These are phyloP conservation scores for Hansenula sp. DNA, from an alignment of 1,139 yeast genomes.

Conservation along the genomic window DNA sequence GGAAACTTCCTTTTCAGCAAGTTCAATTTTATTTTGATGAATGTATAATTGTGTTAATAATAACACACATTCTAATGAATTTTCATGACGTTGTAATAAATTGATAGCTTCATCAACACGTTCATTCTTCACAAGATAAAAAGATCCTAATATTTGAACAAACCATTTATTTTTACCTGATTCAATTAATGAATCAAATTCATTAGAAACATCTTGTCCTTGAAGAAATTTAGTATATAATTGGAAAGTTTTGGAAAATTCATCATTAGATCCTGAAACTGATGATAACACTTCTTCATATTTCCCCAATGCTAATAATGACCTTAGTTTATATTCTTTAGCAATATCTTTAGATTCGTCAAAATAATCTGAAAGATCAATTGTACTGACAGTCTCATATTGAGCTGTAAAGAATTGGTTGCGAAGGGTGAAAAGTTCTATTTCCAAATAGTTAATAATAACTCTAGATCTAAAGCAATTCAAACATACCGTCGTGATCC, in stretches of 20 bases:
- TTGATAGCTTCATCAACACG: constrained; percentile 16
- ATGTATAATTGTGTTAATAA: constrained; percentile 16
- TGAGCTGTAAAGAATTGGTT: constrained; percentile 22
- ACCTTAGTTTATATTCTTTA: constrained; percentile 15
- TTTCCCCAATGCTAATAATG: constrained; percentile 10
- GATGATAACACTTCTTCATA: constrained; percentile 5
- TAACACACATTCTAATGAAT: constrained; percentile 16
- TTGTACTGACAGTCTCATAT: constrained; percentile 10
- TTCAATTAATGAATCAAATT: constrained; percentile 12
- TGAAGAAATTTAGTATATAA: constrained; percentile 11
- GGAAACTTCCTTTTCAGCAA: constrained; percentile 14
- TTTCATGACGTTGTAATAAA: constrained; percentile 14
- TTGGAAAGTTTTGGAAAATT: constrained; percentile 3
- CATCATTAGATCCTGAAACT: not conserved
- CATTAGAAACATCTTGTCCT: constrained; percentile 8
- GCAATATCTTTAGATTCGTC: constrained; percentile 8
- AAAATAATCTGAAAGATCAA: constrained; percentile 9
- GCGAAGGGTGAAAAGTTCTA: constrained; percentile 17
- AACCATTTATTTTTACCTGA: constrained; percentile 5
- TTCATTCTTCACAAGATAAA: constrained; percentile 11
- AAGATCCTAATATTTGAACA: constrained; percentile 18
- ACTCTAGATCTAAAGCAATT: not conserved
- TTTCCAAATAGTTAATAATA: not conserved
- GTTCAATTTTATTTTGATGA: constrained; percentile 12
- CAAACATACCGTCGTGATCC: constrained; percentile 5